A percentile compares a stretch with the other conserved stretches of the same genome.
Evolutionary conservation across 2,329 filamentous ascomycete species (phyloP).

Genomic region (Chaetomium globosum): DNA sequence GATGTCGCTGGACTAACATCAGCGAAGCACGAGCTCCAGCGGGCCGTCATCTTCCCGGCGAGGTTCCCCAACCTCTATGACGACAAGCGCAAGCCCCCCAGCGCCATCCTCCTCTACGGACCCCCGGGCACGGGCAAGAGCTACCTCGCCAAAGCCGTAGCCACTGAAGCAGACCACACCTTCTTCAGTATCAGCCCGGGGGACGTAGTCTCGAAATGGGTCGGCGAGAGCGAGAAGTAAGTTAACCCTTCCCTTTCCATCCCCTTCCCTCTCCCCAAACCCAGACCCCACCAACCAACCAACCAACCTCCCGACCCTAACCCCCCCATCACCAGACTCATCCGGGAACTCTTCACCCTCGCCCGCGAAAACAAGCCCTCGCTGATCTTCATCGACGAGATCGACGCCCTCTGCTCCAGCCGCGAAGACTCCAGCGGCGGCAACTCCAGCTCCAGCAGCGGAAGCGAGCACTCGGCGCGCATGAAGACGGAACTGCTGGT

Average conservation of each 20-base stretch:
- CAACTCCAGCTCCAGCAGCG: slow-evolving; percentile 58
- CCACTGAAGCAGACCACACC: slow-evolving; percentile 23
- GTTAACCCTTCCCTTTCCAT: background rate
- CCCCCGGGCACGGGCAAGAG: slow-evolving; percentile 63
- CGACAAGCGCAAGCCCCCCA: slow-evolving; percentile 24
- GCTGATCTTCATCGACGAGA: slow-evolving; percentile 42
- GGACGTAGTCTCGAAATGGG: slow-evolving; percentile 19
- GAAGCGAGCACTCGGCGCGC: slow-evolving; percentile 42
- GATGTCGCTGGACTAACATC: slow-evolving; percentile 31
- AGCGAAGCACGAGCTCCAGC: slow-evolving; percentile 34
- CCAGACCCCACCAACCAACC: background rate
- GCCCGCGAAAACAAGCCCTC: slow-evolving; percentile 27
- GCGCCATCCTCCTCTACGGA: slow-evolving; percentile 54
- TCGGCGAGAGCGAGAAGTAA: slow-evolving; percentile 27
- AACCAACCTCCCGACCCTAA: background rate
- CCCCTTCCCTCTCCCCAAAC: background rate
- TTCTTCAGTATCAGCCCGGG: slow-evolving; percentile 24
- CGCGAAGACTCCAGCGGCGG: slow-evolving; percentile 14
- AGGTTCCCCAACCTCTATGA: slow-evolving; percentile 35
- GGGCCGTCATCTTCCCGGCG: slow-evolving; percentile 32
- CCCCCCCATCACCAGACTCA: slow-evolving; percentile 1
- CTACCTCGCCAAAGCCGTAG: slow-evolving; percentile 51
- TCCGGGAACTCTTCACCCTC: slow-evolving; percentile 23
- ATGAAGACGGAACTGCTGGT: slow-evolving; percentile 19
- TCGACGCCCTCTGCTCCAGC: slow-evolving; percentile 21